Percentiles rank a stretch among this genome's conserved stretches.
These are phyloP conservation scores for Neurospora sp. DNA, from an alignment of 495 filamentous ascomycete genomes.

Conservation along the genomic window DNA sequence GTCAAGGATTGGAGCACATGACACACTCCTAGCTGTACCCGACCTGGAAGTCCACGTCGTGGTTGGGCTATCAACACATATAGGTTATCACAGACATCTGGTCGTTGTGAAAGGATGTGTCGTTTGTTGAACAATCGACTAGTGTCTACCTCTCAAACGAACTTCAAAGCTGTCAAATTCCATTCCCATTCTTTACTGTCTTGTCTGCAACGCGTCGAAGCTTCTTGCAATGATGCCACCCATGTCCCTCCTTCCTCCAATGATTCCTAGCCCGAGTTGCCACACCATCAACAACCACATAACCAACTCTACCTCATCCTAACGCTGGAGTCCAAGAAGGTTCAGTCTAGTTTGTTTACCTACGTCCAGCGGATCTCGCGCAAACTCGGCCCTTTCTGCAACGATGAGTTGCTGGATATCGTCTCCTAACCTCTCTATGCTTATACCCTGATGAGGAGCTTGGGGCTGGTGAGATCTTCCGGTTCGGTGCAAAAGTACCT, in stretches of 20 bases:
- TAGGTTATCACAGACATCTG: not conserved
- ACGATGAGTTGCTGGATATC: conserved; percentile 70
- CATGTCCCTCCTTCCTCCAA: too few species aligned
- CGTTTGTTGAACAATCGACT: not conserved
- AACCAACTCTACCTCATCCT: not conserved
- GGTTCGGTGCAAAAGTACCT: not conserved
- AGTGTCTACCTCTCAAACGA: not conserved
- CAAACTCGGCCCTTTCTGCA: conserved; percentile 58
- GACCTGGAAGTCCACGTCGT: not conserved
- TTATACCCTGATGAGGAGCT: conserved; percentile 33
- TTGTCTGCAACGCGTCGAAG: not conserved
- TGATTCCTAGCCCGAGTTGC: not conserved
- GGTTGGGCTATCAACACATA: not conserved
- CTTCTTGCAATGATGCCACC: not conserved
- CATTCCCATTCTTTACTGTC: not conserved
- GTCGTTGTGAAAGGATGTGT: not conserved
- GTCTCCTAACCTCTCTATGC: conserved; percentile 64
- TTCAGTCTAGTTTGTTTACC: conserved; percentile 67
- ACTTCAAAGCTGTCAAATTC: not conserved
- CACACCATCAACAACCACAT: not conserved
- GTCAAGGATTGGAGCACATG: not conserved
- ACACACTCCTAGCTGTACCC: not conserved
- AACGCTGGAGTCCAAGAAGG: not conserved
- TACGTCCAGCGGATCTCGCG: conserved; percentile 59
- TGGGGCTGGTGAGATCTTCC: conserved; percentile 12